A percentile compares a stretch with the other conserved stretches of the same genome.
These are phyloP conservation scores for Sporormia fimetaria DNA, from an alignment of 495 filamentous ascomycete genomes.

Conservation along the genomic window DNA sequence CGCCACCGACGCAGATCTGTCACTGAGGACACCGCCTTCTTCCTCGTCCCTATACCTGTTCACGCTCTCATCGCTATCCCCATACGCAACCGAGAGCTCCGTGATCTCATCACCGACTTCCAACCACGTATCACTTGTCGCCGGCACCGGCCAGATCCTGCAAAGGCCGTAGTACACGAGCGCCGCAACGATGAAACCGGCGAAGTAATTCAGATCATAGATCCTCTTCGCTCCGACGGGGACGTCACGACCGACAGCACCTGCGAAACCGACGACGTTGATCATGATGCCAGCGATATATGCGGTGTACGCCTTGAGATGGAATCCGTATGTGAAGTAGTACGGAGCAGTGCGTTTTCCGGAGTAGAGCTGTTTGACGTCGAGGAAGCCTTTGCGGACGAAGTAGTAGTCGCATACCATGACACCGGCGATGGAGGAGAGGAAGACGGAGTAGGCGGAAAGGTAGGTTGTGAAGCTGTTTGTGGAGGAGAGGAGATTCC, in stretches of 20 bases:
- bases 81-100: slow-evolving; percentile 34
- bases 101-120: slow-evolving; percentile 58
- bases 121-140: slow-evolving; percentile 63
- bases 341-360: slow-evolving; percentile 56
- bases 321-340: slow-evolving; percentile 60
- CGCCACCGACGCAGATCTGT: no score
- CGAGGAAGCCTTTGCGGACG: slow-evolving; percentile 71
- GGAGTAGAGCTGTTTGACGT: slow-evolving; percentile 70
- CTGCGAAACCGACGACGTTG: slow-evolving; percentile 88
- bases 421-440: slow-evolving; percentile 83
- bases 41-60: slow-evolving; percentile 7
- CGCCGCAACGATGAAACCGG: slow-evolving; percentile 61
- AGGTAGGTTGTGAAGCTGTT: slow-evolving; percentile 94
- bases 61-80: slow-evolving; percentile 19
- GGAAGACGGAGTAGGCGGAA: slow-evolving; percentile 89
- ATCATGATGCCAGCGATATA: slow-evolving; percentile 80
- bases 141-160: slow-evolving; percentile 59
- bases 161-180: slow-evolving; percentile 60
- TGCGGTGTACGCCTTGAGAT: slow-evolving; percentile 73
- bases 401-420: slow-evolving; percentile 86
- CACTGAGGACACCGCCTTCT: no score
- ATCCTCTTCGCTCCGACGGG: slow-evolving; percentile 72
- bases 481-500: slow-evolving; percentile 63
- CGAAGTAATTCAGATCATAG: slow-evolving; percentile 85
- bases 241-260: slow-evolving; percentile 62